A percentile compares a stretch with the other conserved stretches of the same genome.
Conservation (phyloP, 2,329 filamentous ascomycete species). For the Sporothrix pseudoabietina region DNA sequence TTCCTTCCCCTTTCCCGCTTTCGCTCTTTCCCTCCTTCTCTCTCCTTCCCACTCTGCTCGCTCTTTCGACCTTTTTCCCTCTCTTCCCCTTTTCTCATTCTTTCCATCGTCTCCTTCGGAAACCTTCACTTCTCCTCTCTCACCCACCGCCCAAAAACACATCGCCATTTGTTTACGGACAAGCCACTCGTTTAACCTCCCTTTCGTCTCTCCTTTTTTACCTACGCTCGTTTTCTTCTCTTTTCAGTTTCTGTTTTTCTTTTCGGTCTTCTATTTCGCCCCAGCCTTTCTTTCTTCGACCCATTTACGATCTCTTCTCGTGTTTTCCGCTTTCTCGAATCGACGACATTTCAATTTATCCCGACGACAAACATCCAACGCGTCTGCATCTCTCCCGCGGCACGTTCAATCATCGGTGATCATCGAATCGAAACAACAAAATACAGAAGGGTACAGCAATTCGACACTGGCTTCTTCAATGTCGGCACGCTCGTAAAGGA, state of each 20-base stretch:
- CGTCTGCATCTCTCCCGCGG: slow-evolving; percentile 14
- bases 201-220: slow-evolving; percentile 17
- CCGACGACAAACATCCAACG: slow-evolving; percentile 19
- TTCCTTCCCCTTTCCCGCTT: slow-evolving; percentile 22
- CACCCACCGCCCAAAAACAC: slow-evolving; percentile 17
- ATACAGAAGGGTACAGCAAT: neutral
- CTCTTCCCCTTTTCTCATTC: slow-evolving; percentile 21
- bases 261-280: slow-evolving; percentile 15
- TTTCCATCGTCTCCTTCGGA: slow-evolving; percentile 25
- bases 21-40: slow-evolving; percentile 21
- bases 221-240: slow-evolving; percentile 16
- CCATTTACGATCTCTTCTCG: slow-evolving; percentile 15
- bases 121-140: slow-evolving; percentile 22
- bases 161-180: slow-evolving; percentile 20
- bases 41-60: neutral
- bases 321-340: slow-evolving; percentile 8
- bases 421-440: slow-evolving; percentile 3
- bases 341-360: neutral
- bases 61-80: slow-evolving; percentile 22
- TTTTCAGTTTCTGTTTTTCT: slow-evolving; percentile 2
- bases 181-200: slow-evolving; percentile 26
- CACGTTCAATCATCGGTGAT: slow-evolving; percentile 13
- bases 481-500: slow-evolving; percentile 10
- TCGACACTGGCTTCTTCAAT: slow-evolving; percentile 15
- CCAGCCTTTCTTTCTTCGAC: neutral